A percentile compares a stretch with the other conserved stretches of the same genome.
Conservation (phyloP, 305 asterid genomes). For the Nicotiana rustica region DNA sequence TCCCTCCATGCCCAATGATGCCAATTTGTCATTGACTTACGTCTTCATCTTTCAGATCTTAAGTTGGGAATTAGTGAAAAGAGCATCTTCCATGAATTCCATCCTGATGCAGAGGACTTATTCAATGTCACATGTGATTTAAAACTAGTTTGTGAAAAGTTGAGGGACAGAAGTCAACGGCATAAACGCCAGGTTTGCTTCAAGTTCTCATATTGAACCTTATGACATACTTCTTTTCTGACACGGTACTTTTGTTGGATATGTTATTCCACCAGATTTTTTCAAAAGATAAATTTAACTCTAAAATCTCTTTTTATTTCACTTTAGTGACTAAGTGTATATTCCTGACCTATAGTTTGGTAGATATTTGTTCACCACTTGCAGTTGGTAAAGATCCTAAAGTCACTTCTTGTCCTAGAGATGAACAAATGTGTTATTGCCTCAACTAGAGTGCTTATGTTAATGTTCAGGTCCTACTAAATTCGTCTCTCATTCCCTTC, state of each 20-base stretch:
- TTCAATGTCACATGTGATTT: slow-evolving; percentile 96
- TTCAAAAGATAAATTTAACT: background rate
- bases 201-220: slow-evolving; percentile 4
- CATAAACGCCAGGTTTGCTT: slow-evolving; percentile 87
- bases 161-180: slow-evolving; percentile 83
- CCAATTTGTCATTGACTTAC: background rate
- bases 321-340: slow-evolving; percentile 12
- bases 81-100: slow-evolving; percentile 95
- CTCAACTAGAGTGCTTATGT: background rate
- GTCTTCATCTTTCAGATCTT: slow-evolving; percentile 61
- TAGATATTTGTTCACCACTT: slow-evolving; percentile 29
- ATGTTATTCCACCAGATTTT: background rate
- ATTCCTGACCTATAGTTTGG: slow-evolving; percentile 1
- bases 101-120: slow-evolving; percentile 97
- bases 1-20: background rate
- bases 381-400: background rate
- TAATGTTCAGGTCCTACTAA: background rate
- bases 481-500: slow-evolving; percentile 1
- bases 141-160: slow-evolving; percentile 85
- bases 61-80: slow-evolving; percentile 94
- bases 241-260: slow-evolving; percentile 21
- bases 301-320: background rate
- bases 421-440: background rate
- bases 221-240: background rate
- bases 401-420: background rate